Conservation (phyloP, 2,329 filamentous ascomycete genomes). For the Xylaria sp. region DNA sequence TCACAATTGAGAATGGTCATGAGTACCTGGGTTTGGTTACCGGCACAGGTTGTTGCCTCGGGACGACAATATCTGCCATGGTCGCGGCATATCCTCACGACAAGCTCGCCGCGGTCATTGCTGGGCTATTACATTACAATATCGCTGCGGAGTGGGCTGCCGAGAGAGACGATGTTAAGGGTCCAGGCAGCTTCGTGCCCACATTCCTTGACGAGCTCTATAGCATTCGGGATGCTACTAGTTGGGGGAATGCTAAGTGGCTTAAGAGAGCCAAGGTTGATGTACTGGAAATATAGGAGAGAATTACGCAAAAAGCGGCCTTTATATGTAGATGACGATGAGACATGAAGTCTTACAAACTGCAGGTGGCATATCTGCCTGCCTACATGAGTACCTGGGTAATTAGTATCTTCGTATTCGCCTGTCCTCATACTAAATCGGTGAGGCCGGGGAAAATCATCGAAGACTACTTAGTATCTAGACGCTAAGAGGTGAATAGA, state of each 20-base stretch:
- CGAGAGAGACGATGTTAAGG: slow-evolving; percentile 71
- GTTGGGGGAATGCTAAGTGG: slow-evolving; percentile 62
- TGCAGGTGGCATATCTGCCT: background rate
- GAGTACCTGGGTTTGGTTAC: slow-evolving; percentile 76
- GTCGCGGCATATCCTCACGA: slow-evolving; percentile 72
- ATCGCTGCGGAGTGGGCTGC: slow-evolving; percentile 76
- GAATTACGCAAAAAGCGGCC: background rate
- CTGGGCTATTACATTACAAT: slow-evolving; percentile 82
- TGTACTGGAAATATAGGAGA: slow-evolving; percentile 44
- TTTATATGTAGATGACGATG: background rate
- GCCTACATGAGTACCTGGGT: background rate
- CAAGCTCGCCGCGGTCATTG: slow-evolving; percentile 76
- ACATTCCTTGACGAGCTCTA: slow-evolving; percentile 81
- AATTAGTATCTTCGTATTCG: too few relatives aligned
- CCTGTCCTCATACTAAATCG: too few relatives aligned
- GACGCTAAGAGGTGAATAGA: background rate
- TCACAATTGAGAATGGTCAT: slow-evolving; percentile 81
- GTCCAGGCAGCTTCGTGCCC: slow-evolving; percentile 88
- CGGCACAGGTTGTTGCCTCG: slow-evolving; percentile 86
- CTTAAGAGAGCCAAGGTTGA: slow-evolving; percentile 62
- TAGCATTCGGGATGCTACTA: slow-evolving; percentile 61
- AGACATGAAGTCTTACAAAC: background rate
- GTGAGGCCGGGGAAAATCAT: background rate
- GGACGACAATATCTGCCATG: slow-evolving; percentile 82
- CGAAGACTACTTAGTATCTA: background rate